Conservation (phyloP, 2,329 filamentous ascomycete species). For the Didymella pinodella region DNA sequence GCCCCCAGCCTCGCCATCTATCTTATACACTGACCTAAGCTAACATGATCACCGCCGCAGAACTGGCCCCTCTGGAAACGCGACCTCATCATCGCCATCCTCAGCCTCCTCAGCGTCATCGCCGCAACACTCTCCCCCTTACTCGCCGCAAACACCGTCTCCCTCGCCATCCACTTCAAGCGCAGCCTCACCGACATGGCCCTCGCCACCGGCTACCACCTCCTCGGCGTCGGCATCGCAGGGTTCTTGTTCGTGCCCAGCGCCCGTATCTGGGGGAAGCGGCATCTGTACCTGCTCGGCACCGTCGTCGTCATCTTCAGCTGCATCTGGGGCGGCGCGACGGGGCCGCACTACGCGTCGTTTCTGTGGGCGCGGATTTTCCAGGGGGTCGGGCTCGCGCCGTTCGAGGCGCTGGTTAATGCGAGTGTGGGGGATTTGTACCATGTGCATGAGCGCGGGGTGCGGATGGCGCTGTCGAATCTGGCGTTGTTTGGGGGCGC, state of each 20-base stretch:
- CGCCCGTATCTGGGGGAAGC: constrained; percentile 89
- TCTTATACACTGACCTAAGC: background rate
- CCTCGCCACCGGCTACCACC: constrained; percentile 84
- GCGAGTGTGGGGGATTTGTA: constrained; percentile 89
- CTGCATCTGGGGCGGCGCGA: constrained; percentile 79
- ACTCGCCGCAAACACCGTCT: constrained; percentile 86
- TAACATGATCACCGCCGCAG: constrained; percentile 46
- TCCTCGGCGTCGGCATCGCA: constrained; percentile 81
- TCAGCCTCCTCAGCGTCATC: constrained; percentile 83
- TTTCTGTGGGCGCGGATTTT: constrained; percentile 81
- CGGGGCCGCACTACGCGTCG: constrained; percentile 71
- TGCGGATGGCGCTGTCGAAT: constrained; percentile 84
- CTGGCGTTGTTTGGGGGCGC: constrained; percentile 74
- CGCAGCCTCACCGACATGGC: constrained; percentile 77
- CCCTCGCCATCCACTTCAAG: constrained; percentile 72
- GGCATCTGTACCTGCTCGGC: constrained; percentile 84
- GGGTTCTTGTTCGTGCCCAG: constrained; percentile 88
- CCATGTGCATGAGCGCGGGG: constrained; percentile 84
- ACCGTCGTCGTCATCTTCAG: constrained; percentile 75
- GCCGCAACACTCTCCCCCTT: constrained; percentile 85
- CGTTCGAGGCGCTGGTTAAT: constrained; percentile 90
- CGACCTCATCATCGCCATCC: constrained; percentile 78
- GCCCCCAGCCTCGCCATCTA: constrained; percentile 8
- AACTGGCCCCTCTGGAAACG: constrained; percentile 89
- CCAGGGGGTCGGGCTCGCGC: constrained; percentile 85